Evolutionary conservation across 2,329 filamentous ascomycete species (phyloP), one percentile per base, ranked within the genome.

Genomic region (Xylaria sp.): DNA sequence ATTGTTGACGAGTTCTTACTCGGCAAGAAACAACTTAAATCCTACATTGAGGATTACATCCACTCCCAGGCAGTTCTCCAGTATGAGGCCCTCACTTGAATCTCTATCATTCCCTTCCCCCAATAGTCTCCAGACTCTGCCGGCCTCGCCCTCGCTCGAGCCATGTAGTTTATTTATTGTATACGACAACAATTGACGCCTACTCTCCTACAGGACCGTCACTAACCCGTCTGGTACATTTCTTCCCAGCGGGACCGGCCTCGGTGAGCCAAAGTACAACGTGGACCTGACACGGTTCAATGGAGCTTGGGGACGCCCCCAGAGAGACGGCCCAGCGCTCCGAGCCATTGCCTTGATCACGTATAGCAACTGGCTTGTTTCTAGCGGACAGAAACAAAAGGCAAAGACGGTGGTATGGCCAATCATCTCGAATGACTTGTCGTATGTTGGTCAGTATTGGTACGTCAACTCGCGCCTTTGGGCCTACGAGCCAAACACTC

Each of bases 251-350:
- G 81, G 82, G 14, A 77, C 77, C 17, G 86, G 86, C 5, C 78
- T 88, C 4, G 86, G 82, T 12, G 86, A 89, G 72, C 84, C 86
- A 1, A 88, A 88, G 73, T 88, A 84, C 73, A 81, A 85, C 61
- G 83, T 85, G 19, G 81, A 88, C 66, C 78, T 81, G 61, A 83
- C 82, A 3, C 81, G 83, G 0, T 87, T 82, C 72, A 85, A 81
- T 27, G 84, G 83, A 11, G 74, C 79, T 7, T 89, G 87, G 87
- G 87, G 87, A 17, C 82, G 88, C 24, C 88, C 88, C 21, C 88
- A 89, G 76, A 82, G 84, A 30, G 87, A 89, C 74, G 87, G 87
- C 0, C 87, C 88, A 39, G 85, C 87, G 11, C 80, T 89, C n/a
- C 81, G 88, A 56, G 86, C 86, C 2, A 87, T 85, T 21, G 83